A percentile compares a stretch with the other conserved stretches of the same genome.
These are phyloP conservation scores for Alternaria novae-zelandiae DNA, from an alignment of 2,329 filamentous ascomycete species.

Conservation along the genomic window DNA sequence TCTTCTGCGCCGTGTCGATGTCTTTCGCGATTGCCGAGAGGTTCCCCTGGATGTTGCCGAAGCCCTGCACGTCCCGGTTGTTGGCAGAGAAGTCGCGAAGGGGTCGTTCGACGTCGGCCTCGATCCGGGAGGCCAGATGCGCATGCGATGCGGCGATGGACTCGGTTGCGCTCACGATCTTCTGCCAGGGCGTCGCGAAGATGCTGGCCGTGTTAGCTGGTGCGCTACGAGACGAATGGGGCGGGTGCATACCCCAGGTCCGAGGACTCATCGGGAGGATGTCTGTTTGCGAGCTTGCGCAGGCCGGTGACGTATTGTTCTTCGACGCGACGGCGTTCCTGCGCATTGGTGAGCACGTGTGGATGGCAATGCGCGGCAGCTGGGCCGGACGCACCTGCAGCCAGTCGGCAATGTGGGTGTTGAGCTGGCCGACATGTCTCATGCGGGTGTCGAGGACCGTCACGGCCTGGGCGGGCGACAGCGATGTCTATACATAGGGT, in stretches of 20 bases:
- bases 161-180: constrained; percentile 80
- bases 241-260: constrained; percentile 78
- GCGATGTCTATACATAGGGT: constrained; percentile 66
- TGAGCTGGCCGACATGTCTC: constrained; percentile 83
- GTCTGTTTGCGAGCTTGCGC: constrained; percentile 78
- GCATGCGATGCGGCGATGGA: constrained; percentile 84
- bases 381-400: constrained; percentile 72
- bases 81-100: constrained; percentile 75
- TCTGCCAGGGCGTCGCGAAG: constrained; percentile 89
- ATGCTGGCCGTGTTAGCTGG: constrained; percentile 64
- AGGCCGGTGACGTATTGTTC: constrained; percentile 85
- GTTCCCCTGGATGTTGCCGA: constrained; percentile 82
- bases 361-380: constrained; percentile 2
- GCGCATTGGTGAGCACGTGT: constrained; percentile 32
- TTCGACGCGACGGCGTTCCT: constrained; percentile 94
- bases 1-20: constrained; percentile 82
- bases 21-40: constrained; percentile 81
- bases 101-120: constrained; percentile 84
- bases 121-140: constrained; percentile 79
- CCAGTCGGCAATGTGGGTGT: constrained; percentile 94
- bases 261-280: constrained; percentile 74
- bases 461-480: constrained; percentile 83
- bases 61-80: constrained; percentile 77
- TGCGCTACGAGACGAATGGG: constrained; percentile 1
- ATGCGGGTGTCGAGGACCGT: constrained; percentile 84